Base-by-base conservation (phyloP, 1,284 basidiomycete species). In the Apiotrichum laibachii region DNA sequence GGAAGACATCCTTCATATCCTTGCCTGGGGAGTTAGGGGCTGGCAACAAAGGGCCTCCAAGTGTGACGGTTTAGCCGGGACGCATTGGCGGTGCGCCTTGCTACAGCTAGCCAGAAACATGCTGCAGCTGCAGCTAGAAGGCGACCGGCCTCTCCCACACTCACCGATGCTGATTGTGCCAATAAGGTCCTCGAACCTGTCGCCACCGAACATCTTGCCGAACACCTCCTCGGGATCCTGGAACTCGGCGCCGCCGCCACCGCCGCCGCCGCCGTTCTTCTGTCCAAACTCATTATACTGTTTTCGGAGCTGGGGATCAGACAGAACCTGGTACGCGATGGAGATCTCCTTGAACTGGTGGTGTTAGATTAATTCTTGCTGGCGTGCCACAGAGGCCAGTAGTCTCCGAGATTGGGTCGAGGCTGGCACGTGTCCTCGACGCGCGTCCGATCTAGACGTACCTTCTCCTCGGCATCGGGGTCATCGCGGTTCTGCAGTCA, bases 1-100 rank as follows among this genome's bases (percentile, higher is more conserved):
- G 94, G 72, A 99, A 81, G 7, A 93, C 94, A 8, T 92, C 86
- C 81, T 99, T 99, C 96, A 99, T 98, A 71, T 99, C 95, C 68
- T 85, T 85, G 37, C 92, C 94, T 67, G 92, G 56, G 18, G 87
- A 52, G 10, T 59, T 26, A 42, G 40, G 16, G 12, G 11, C 26
- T 3, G 26, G 7, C 26, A 31, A 31, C 26, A 31, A 31, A 31
- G 26, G 26, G 7, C 26, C 26, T 31, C 26, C 26, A 31, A 31
- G 7, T 31, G 26, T 31, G 4, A 31, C 26, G 7, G 26, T 3
- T 31, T 31, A 31, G 26, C 3, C 26, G 26, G 26, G 7, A 31
- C 4, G n/a, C n/a, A n/a, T n/a, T n/a, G n/a, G n/a, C n/a, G n/a
- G n/a, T n/a, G n/a, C n/a, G 26, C 26, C 26, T 3, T 31, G 26